Percentiles rank a stretch among this genome's conserved stretches.
phyloP scores from a whole-genome alignment of 2,329 filamentous ascomycete genomes.

The Aspergillus brasiliensis region DNA sequence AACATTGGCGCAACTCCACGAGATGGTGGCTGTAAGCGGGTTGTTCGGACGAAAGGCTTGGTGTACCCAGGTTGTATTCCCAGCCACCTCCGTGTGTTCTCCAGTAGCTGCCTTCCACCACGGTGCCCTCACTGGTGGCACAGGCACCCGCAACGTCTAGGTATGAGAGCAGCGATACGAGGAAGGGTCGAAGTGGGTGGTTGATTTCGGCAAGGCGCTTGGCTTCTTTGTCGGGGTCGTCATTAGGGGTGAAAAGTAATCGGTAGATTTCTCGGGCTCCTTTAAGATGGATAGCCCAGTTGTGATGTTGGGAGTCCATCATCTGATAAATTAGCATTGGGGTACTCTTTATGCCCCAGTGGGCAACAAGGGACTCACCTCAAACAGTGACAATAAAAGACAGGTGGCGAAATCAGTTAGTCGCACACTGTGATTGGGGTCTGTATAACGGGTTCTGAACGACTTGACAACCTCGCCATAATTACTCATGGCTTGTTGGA shows the following conservation, averaged over 20 bases:
- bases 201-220: slow-evolving; percentile 34
- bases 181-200: slow-evolving; percentile 39
- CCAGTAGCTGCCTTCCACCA: slow-evolving; percentile 44
- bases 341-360: neutral
- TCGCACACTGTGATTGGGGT: slow-evolving; percentile 26
- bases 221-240: slow-evolving; percentile 28
- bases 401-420: slow-evolving; percentile 39
- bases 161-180: slow-evolving; percentile 44
- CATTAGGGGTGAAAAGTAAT: slow-evolving; percentile 32
- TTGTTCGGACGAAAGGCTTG: slow-evolving; percentile 28
- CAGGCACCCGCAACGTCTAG: slow-evolving; percentile 45
- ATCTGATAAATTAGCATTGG: slow-evolving; percentile 27
- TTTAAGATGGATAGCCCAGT: slow-evolving; percentile 43
- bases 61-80: slow-evolving; percentile 41
- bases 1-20: slow-evolving; percentile 32
- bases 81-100: slow-evolving; percentile 40
- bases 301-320: slow-evolving; percentile 42
- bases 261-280: slow-evolving; percentile 44
- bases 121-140: slow-evolving; percentile 39
- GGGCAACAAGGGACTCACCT: slow-evolving; percentile 24
- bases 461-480: slow-evolving; percentile 42
- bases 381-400: slow-evolving; percentile 37
- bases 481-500: slow-evolving; percentile 42
- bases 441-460: slow-evolving; percentile 31
- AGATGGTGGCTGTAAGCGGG: slow-evolving; percentile 26